Percentiles rank a stretch among this genome's conserved stretches.
phyloP scores from a whole-genome alignment of 2,329 filamentous ascomycete species.

The Myriosclerotinia scirpicola region DNA sequence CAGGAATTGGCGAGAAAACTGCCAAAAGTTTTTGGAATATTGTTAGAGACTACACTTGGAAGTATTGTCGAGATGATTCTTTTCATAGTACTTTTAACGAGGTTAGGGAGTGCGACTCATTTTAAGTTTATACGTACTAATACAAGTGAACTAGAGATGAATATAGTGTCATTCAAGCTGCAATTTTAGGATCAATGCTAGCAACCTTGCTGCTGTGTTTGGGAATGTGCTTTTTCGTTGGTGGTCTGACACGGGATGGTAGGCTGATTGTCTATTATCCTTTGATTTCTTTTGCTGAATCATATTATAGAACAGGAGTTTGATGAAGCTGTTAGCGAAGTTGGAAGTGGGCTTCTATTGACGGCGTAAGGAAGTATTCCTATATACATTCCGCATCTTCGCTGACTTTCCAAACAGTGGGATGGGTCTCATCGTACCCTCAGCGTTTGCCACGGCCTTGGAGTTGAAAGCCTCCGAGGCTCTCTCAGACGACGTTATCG shows the following conservation, averaged over 20 bases:
- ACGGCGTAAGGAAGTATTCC: slow-evolving; percentile 63
- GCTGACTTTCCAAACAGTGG: slow-evolving; percentile 42
- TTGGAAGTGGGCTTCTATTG: slow-evolving; percentile 72
- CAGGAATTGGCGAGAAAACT: slow-evolving; percentile 72
- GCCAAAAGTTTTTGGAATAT: slow-evolving; percentile 67
- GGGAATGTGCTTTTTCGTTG: slow-evolving; percentile 76
- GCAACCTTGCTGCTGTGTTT: slow-evolving; percentile 80
- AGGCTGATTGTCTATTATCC: not conserved
- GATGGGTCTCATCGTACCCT: slow-evolving; percentile 47
- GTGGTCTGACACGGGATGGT: slow-evolving; percentile 62
- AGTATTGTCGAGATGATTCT: slow-evolving; percentile 80
- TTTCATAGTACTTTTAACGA: slow-evolving; percentile 70
- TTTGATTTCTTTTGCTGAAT: slow-evolving; percentile 10
- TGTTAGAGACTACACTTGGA: slow-evolving; percentile 64
- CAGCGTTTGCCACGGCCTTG: slow-evolving; percentile 51
- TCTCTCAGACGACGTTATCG: slow-evolving; percentile 45
- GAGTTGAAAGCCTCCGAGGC: slow-evolving; percentile 28
- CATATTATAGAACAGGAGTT: slow-evolving; percentile 59
- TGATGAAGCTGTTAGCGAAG: slow-evolving; percentile 74
- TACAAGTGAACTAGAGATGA: slow-evolving; percentile 36
- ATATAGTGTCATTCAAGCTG: slow-evolving; percentile 76
- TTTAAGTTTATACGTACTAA: not conserved
- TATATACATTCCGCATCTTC: not conserved
- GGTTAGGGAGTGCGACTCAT: slow-evolving; percentile 27
- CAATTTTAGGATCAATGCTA: slow-evolving; percentile 79